Conservation (phyloP, 495 filamentous ascomycete genomes). For the Chaetomidium leptoderma region DNA sequence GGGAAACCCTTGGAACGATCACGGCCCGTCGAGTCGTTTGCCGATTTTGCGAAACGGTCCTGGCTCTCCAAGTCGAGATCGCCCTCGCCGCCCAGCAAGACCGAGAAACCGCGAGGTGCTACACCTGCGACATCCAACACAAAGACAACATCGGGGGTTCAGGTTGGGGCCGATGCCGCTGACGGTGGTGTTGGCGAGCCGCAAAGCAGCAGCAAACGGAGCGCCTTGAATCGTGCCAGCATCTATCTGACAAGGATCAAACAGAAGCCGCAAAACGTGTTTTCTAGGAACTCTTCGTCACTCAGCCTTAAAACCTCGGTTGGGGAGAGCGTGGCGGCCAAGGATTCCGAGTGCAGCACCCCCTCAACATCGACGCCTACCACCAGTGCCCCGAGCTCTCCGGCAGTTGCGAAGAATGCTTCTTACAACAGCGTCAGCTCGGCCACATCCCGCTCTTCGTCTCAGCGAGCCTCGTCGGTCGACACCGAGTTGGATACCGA, state of each 20-base stretch:
- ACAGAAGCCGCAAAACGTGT: slow-evolving; percentile 37
- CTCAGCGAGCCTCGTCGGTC: slow-evolving; percentile 41
- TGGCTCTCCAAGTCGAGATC: slow-evolving; percentile 62
- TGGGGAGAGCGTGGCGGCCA: slow-evolving; percentile 27
- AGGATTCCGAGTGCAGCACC: slow-evolving; percentile 16
- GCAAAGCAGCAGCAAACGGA: slow-evolving; percentile 24
- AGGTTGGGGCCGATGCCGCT: slow-evolving; percentile 25
- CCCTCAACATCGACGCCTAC: slow-evolving; percentile 6
- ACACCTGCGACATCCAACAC: slow-evolving; percentile 23
- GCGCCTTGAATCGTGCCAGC: slow-evolving; percentile 33
- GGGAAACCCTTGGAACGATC: slow-evolving; percentile 29
- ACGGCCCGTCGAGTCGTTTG: slow-evolving; percentile 55
- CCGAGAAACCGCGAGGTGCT: slow-evolving; percentile 11
- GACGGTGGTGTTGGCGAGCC: slow-evolving; percentile 28
- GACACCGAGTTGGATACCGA: slow-evolving; percentile 22
- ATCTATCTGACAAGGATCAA: slow-evolving; percentile 42
- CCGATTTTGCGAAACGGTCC: slow-evolving; percentile 61
- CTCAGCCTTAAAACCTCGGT: slow-evolving; percentile 21
- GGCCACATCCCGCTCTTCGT: slow-evolving; percentile 47
- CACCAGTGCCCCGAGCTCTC: slow-evolving; percentile 1
- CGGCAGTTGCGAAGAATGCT: slow-evolving; percentile 18
- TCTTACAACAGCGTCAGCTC: slow-evolving; percentile 32
- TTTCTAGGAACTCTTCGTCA: slow-evolving; percentile 30
- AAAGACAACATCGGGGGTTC: slow-evolving; percentile 27
- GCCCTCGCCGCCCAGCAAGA: slow-evolving; percentile 50